Conservation (phyloP, 2,329 filamentous ascomycete species). For the Emergomyces orientalis region DNA sequence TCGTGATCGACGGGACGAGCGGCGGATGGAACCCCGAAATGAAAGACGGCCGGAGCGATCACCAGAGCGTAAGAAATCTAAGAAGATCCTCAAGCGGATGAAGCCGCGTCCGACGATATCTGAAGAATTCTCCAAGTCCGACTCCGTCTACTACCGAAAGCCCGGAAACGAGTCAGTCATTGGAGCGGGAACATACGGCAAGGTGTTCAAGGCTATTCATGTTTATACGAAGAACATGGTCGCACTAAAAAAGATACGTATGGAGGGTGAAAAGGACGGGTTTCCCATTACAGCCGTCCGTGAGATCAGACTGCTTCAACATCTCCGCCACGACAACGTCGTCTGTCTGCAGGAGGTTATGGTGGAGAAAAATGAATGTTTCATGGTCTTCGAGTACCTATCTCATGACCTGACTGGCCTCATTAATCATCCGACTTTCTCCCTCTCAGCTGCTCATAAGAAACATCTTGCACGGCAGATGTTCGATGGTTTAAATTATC, state of each 20-base stretch:
- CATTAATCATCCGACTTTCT: conserved; percentile 88
- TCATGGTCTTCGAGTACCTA: conserved; percentile 98
- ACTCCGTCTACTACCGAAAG: conserved; percentile 89
- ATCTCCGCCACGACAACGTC: conserved; percentile 81
- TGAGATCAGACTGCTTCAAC: conserved; percentile 93
- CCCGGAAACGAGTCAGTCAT: conserved; percentile 96
- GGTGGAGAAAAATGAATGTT: conserved; percentile 98
- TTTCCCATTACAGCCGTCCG: conserved; percentile 95
- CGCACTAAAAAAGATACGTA: conserved; percentile 95
- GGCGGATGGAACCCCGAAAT: conserved; percentile 14
- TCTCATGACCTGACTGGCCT: conserved; percentile 92
- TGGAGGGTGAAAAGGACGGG: conserved; percentile 98
- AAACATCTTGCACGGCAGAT: conserved; percentile 89
- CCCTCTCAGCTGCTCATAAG: conserved; percentile 72
- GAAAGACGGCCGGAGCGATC: conserved; percentile 44
- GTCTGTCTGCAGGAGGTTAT: conserved; percentile 90
- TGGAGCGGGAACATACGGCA: conserved; percentile 87
- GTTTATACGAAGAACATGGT: conserved; percentile 67
- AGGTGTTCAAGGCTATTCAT: conserved; percentile 87
- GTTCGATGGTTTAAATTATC: conserved; percentile 86
- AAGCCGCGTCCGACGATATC: conserved; percentile 64
- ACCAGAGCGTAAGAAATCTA: conserved; percentile 41
- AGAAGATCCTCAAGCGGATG: conserved; percentile 56
- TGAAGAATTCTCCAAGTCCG: conserved; percentile 63
- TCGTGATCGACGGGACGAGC: conserved; percentile 18